Evolutionary conservation across 257 asterid genomes (phyloP).

Genomic region (Marsdenia floribunda): DNA sequence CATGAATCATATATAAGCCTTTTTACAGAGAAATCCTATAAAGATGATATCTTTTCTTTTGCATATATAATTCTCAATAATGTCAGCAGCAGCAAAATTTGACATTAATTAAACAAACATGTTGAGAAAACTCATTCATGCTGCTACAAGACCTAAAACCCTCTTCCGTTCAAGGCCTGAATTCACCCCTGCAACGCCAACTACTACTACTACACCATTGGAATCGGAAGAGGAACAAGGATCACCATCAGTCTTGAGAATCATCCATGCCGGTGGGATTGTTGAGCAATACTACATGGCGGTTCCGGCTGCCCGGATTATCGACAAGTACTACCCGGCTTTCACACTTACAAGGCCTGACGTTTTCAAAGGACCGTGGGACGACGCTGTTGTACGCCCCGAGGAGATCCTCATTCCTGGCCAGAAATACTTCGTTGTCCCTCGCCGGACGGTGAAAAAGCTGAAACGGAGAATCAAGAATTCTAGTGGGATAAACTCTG

Average conservation of each 20-base stretch:
- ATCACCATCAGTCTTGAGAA: slow-evolving; percentile 40
- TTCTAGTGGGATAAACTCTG: background rate
- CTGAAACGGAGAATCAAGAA: slow-evolving; percentile 42
- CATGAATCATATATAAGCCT: too few species aligned
- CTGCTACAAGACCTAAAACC: background rate
- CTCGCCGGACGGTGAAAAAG: slow-evolving; percentile 50
- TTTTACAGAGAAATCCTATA: slow-evolving; percentile 6
- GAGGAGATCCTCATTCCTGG: slow-evolving; percentile 69
- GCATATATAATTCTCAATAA: background rate
- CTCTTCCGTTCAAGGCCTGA: background rate
- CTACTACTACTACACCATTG: too few species aligned
- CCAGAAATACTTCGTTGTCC: slow-evolving; percentile 53
- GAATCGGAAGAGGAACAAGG: background rate
- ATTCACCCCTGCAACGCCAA: background rate
- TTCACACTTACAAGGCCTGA: slow-evolving; percentile 55
- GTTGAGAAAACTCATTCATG: slow-evolving; percentile 5
- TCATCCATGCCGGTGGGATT: slow-evolving; percentile 58
- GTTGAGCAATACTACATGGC: slow-evolving; percentile 70
- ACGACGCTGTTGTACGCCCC: slow-evolving; percentile 39
- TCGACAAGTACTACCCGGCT: slow-evolving; percentile 55
- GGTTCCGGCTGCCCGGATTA: slow-evolving; percentile 49
- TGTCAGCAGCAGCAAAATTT: background rate
- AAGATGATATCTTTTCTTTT: background rate
- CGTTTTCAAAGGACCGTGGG: slow-evolving; percentile 60
- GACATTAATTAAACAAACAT: background rate